phyloP scores from a whole-genome alignment of 768 basidiomycete genomes.

The Russula earlei region DNA sequence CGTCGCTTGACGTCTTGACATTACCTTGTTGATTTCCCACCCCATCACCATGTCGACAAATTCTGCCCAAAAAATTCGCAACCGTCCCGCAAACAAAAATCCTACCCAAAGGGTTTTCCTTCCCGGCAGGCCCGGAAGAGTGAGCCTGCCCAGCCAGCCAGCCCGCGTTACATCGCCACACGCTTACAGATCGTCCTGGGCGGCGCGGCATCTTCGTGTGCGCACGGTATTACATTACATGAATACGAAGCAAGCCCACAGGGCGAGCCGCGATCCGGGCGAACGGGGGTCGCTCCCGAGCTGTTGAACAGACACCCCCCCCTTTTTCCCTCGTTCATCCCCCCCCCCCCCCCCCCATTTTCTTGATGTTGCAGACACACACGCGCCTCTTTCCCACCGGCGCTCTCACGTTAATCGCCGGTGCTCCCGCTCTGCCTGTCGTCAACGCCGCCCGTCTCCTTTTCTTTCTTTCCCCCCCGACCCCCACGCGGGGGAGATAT shows the following conservation, averaged over 20 bases:
- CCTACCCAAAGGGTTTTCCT: background rate
- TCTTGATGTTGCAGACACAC: too few species aligned
- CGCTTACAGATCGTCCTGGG: conserved; percentile 5
- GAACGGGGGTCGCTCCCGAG: conserved; percentile 11
- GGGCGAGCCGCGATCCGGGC: conserved; percentile 12
- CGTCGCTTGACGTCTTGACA: too few species aligned
- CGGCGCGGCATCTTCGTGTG: conserved; percentile 1
- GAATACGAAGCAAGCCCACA: conserved; percentile 7
- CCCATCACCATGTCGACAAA: background rate
- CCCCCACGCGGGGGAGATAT: background rate
- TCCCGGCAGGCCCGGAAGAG: background rate
- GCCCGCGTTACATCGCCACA: too few species aligned
- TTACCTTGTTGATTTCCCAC: background rate
- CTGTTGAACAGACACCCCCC: background rate
- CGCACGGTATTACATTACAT: conserved; percentile 13
- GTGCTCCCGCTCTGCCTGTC: too few species aligned
- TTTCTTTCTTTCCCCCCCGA: background rate
- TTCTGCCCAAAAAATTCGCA: background rate
- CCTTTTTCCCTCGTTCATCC: too few species aligned
- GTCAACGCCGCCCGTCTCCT: too few species aligned
- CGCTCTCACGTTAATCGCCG: too few species aligned
- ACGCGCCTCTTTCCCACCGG: too few species aligned
- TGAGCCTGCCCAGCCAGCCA: background rate
- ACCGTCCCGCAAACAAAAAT: background rate
- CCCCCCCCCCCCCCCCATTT: too few species aligned